A percentile compares a stretch with the other conserved stretches of the same genome.
Evolutionary conservation across 495 filamentous ascomycete species (phyloP).

Genomic region (Trichoderma virens): DNA sequence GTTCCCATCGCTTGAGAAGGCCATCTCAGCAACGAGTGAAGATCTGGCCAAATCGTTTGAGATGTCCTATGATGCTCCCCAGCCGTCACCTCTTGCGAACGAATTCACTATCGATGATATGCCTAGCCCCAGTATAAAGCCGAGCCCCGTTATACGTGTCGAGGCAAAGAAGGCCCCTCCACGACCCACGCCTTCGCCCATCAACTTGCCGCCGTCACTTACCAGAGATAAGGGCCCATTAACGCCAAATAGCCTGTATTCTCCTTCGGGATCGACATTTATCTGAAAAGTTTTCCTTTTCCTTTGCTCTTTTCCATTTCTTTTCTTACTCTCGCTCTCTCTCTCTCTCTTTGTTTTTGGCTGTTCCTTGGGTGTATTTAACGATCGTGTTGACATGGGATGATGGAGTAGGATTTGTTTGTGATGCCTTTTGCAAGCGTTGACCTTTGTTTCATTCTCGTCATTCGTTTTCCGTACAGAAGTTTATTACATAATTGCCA

Average conservation of each 20-base stretch:
- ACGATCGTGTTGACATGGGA: constrained; percentile 6
- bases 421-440: constrained; percentile 2
- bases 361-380: constrained; percentile 1
- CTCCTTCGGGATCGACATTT: constrained; percentile 20
- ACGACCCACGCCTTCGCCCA: background rate
- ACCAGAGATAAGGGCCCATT: background rate
- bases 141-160: background rate
- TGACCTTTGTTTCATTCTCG: background rate
- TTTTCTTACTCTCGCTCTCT: constrained; percentile 9
- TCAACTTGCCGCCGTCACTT: background rate
- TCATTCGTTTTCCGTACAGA: background rate
- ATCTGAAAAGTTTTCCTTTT: constrained; percentile 14
- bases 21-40: background rate
- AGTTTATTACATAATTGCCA: background rate
- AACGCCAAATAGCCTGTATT: constrained; percentile 16
- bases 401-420: background rate
- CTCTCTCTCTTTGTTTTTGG: constrained; percentile 7
- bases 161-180: constrained; percentile 10
- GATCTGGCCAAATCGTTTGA: constrained; percentile 9
- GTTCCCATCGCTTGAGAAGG: constrained; percentile 7
- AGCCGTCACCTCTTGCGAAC: background rate
- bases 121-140: background rate
- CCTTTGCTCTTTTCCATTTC: constrained; percentile 1
- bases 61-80: background rate
- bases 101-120: constrained; percentile 1